Evolutionary conservation across 129 eudicot species (phyloP).

Genomic region (Escallonia rubra): DNA sequence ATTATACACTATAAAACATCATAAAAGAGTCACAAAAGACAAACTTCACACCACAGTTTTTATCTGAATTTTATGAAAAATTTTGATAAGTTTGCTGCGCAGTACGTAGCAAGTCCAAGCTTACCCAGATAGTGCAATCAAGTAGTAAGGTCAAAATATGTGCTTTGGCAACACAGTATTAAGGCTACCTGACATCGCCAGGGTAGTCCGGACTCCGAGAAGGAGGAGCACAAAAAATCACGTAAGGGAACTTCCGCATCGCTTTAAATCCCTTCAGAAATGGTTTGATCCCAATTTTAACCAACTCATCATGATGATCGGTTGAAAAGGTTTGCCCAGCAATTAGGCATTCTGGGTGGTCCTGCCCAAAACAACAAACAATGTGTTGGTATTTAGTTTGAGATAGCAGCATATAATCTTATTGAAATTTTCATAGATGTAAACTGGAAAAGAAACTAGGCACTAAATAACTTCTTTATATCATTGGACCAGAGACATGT

Average conservation of each 20-base stretch:
- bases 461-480: background rate
- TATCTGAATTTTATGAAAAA: too few species aligned
- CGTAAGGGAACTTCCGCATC: constrained; percentile 63
- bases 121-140: background rate
- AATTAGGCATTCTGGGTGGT: constrained; percentile 72
- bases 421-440: background rate
- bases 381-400: background rate
- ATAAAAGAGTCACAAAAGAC: background rate
- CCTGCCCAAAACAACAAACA: constrained; percentile 41
- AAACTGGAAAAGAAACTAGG: background rate
- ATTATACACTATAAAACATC: background rate
- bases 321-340: constrained; percentile 72
- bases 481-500: too few species aligned
- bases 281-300: constrained; percentile 71
- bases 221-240: constrained; percentile 97
- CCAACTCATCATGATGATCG: constrained; percentile 86
- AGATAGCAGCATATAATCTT: background rate
- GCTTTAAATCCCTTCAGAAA: constrained; percentile 47
- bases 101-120: background rate
- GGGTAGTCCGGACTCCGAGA: constrained; percentile 63
- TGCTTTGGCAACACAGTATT: background rate
- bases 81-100: too few species aligned
- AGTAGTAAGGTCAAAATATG: background rate
- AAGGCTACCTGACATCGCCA: constrained; percentile 64
- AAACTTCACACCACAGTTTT: too few species aligned